Base-by-base conservation (phyloP, 805 yeast genomes). In the Candida rishiriensis region DNA sequence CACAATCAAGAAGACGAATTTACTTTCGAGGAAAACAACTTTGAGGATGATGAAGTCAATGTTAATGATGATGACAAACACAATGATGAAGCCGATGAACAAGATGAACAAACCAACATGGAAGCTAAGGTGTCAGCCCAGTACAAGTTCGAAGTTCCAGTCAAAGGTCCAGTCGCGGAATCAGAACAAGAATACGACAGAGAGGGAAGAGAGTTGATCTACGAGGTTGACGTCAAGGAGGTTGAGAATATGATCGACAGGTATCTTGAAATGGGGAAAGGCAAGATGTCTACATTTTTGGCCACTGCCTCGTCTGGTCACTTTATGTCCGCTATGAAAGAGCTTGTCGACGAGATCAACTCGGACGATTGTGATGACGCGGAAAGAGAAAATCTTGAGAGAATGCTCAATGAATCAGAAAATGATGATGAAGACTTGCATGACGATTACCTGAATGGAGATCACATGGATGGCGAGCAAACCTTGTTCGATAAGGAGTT, bases 231-330 rank as follows among this genome's bases (percentile, higher is more conserved):
- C 38, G 51, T 51, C 9, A 53, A 59, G 16, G 60, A 60, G 33
- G 50, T 58, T 26, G 54, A 52, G 21, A 40, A 42, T 10, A 43
- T 51, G 36, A 30, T 58, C 13, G 54, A 53, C 29, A 36, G 44
- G 39, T 57, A 55, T 26, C 3, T 57, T 14, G 48, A 42, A 4
- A 51, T 55, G 49, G 63, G 61, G 2, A 54, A 55, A 35, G 57
- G 53, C 18, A 59, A 59, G 38, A 48, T 63, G 50, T 61, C 56
- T 2, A 54, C 50, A 6, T 60, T 56, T 39, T 42, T 63, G 35
- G 64, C 65, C 3, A 54, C 57, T 17, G 51, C 56, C 9, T 51
- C 60, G 13, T 41, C 55, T 8, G 50, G 50, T 3, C 59, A 60
- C 36, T 63, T 63, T 36, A 38, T 50, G 18, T 53, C 47, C 11